Evolutionary conservation across 805 yeast species (phyloP), one percentile per base, ranked within the genome.

Genomic region (Candida maltosa): DNA sequence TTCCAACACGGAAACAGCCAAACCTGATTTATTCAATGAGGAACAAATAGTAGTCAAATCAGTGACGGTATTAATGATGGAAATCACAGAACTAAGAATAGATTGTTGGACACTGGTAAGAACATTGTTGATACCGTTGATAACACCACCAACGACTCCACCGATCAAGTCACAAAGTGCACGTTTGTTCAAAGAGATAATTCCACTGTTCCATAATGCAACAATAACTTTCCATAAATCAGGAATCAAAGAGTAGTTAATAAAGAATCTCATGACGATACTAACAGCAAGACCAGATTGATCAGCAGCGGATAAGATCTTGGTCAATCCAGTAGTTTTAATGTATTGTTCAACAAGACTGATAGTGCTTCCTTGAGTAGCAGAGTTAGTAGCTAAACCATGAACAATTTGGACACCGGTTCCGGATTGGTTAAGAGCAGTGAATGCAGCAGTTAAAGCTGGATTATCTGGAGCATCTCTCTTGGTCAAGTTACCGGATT

Each of bases 1-100:
- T 16, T 39, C 35, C 27, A 40, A 19, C 7, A 39, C 29, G 3
- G 46, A 42, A 14, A 41, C 32, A n/a, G 35, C 41, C 17, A 42
- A 32, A n/a, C 46, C 46, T n/a, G 46, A 42, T 34, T 42, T 40
- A 6, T 42, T 32, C 14, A 42, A 21, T 11, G 46, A 40, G 11
- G 23, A 37, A 31, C 38, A 37, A 23, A 42, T 26, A 5, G 34
- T 23, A 29, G 26, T 39, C 6, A 41, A 21, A 30, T 38, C 36
- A 16, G 39, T 22, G n/a, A 29, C 35, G n/a, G 31, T 25, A 28
- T 34, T 34, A 25, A 42, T 28, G 15, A 34, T 21, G 6, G 36
- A 27, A 5, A 42, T 16, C 12, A 37, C 30, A 9, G 31, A 29
- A 28, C 33, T 35, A 17, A 37, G 21, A 25, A 29, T 23, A n/a